Conservation (phyloP, 202 grass and related monocot genomes). For the Dendrocalamus latiflorus region DNA sequence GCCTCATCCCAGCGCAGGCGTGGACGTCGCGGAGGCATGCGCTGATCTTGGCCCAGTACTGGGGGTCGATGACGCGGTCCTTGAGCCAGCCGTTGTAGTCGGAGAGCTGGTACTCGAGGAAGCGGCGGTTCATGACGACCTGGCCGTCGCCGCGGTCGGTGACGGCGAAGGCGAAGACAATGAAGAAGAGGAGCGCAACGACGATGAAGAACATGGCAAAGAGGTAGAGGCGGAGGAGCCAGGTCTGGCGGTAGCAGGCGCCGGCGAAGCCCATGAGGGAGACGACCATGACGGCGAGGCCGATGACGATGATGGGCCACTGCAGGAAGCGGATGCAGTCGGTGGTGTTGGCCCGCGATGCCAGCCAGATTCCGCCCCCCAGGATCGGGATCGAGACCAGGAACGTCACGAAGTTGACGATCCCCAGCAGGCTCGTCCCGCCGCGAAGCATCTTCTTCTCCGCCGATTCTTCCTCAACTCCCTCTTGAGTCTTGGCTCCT, state of each 20-base stretch:
- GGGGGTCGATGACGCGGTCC: conserved; percentile 53
- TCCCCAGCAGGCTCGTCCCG: conserved; percentile 50
- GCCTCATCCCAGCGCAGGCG: conserved; percentile 51
- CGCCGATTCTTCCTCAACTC: neutral
- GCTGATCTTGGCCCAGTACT: conserved; percentile 76
- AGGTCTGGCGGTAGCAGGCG: conserved; percentile 82
- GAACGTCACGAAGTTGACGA: conserved; percentile 86
- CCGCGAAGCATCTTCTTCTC: conserved; percentile 51
- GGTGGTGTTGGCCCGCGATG: conserved; percentile 58
- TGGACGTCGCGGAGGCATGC: conserved; percentile 59
- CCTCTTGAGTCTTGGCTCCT: too few species aligned
- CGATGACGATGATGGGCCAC: conserved; percentile 93
- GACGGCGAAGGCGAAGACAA: conserved; percentile 96
- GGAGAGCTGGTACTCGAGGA: conserved; percentile 87
- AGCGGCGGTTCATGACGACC: conserved; percentile 66
- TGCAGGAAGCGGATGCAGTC: conserved; percentile 98
- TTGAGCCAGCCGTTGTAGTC: conserved; percentile 86
- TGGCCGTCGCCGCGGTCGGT: conserved; percentile 79
- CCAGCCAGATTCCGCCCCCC: conserved; percentile 92
- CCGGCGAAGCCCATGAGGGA: conserved; percentile 83
- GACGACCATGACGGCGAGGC: conserved; percentile 68
- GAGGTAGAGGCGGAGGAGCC: conserved; percentile 93
- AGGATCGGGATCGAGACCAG: conserved; percentile 83
- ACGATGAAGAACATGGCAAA: conserved; percentile 97
- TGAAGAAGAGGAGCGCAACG: conserved; percentile 85